Evolutionary conservation across 164 flowering plant species (phyloP), one percentile per base, ranked within the genome.

Genomic region (Vitis rotundifolia): DNA sequence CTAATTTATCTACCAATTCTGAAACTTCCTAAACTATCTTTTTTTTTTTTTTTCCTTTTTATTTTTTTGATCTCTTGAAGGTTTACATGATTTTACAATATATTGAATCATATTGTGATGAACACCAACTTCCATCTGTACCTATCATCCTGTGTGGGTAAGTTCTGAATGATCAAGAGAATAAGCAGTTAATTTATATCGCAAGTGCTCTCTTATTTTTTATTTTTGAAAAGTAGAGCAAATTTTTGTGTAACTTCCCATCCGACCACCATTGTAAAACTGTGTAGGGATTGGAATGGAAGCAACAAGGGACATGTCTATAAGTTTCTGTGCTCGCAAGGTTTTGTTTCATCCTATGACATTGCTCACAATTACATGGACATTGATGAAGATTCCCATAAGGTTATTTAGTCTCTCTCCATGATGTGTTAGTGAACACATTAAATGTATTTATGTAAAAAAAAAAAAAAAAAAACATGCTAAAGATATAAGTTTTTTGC

Each of bases 271-370:
- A 8, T 2, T 58, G 7, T 44, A 18, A 22, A 61, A 59, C 31
- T 31, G 29, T 28, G 44, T 18, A 77, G 80, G 66, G 80, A 73
- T 28, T 77, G 76, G 80, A 77, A 77, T 70, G 80, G 80, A 62
- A 77, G 80, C 53, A 77, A 73, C 68, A 70, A 29, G 37, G 80
- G 80, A n/a, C 63, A 69, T 67, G 76, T 77, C 49, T 77, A 73
- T 67, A 77, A 73, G 57, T 73, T 77, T 66, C 61, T 77, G 37
- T 48, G 58, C 8, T 69, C 80, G n/a, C 80, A 77, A 61, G 80
- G 76, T 61, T 77, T 77, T 67, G 76, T 61, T 56, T 77, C 80
- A 77, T 70, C 80, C 59, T 77, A 77, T 61, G 80, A 77, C 22
- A 44, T 62, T 44, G 76, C 74, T 44, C 80, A 77, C 65, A 73